These are phyloP conservation scores for Stylosanthes scabra DNA, from an alignment of 331 rosid species.

Conservation along the genomic window DNA sequence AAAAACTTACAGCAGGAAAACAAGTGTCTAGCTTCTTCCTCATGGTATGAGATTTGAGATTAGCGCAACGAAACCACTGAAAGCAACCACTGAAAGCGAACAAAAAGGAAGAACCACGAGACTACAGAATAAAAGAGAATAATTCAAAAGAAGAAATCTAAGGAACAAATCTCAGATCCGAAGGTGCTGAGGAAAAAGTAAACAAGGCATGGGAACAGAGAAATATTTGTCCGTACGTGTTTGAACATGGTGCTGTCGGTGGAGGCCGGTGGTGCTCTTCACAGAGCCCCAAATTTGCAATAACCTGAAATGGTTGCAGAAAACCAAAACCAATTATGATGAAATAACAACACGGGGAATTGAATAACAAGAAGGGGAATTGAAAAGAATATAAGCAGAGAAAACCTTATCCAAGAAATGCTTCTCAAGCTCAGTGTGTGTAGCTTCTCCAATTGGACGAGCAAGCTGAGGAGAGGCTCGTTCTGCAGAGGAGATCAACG, in stretches of 20 bases:
- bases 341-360: too few species aligned
- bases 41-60: slow-evolving; percentile 65
- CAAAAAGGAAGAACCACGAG: neutral
- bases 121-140: neutral
- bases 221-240: slow-evolving; percentile 56
- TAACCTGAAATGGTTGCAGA: too few species aligned
- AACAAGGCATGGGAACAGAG: slow-evolving; percentile 43
- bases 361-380: too few species aligned
- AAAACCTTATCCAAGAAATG: too few species aligned
- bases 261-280: too few species aligned
- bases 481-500: too few species aligned
- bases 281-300: too few species aligned
- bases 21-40: slow-evolving; percentile 99
- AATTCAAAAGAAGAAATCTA: slow-evolving; percentile 45
- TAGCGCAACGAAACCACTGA: slow-evolving; percentile 24
- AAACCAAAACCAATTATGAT: too few species aligned
- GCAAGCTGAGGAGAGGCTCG: too few species aligned
- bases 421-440: too few species aligned
- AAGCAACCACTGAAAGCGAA: neutral
- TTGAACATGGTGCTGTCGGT: neutral
- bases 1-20: slow-evolving; percentile 91
- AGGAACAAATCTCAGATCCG: slow-evolving; percentile 65
- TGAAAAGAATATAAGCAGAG: too few species aligned
- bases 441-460: too few species aligned
- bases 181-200: slow-evolving; percentile 40